Conservation (phyloP, 352 stramenopile genomes). For the Phytophthora sp. region DNA sequence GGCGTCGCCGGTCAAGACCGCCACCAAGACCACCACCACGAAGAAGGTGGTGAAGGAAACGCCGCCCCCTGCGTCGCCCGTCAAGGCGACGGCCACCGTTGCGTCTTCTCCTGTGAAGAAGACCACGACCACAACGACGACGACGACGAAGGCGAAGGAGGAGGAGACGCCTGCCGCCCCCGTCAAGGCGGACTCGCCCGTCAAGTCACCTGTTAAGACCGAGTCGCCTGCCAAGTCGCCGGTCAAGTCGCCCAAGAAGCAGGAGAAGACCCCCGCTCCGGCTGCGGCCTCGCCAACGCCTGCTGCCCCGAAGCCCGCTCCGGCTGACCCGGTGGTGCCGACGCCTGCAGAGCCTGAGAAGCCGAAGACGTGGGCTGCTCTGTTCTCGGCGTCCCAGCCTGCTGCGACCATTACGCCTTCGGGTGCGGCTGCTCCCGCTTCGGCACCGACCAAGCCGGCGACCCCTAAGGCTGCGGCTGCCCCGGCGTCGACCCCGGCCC, state of each 20-base stretch:
- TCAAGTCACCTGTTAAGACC: background rate
- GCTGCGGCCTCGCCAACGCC: conserved; percentile 18
- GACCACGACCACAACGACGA: conserved; percentile 38
- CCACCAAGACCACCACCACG: conserved; percentile 17
- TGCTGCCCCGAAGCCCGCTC: conserved; percentile 32
- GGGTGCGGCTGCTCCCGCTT: conserved; percentile 11
- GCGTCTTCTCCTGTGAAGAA: conserved; percentile 46
- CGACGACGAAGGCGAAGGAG: background rate
- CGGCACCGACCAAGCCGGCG: conserved; percentile 56
- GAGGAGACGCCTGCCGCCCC: conserved; percentile 26
- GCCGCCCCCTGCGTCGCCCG: conserved; percentile 17
- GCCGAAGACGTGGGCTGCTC: conserved; percentile 41
- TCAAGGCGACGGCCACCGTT: conserved; percentile 38
- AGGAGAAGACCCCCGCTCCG: conserved; percentile 32
- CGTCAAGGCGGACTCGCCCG: conserved; percentile 10
- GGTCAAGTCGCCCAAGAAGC: conserved; percentile 33
- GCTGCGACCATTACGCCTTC: conserved; percentile 27
- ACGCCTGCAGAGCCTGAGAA: conserved; percentile 31
- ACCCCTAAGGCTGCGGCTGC: conserved; percentile 46
- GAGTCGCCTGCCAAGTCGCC: conserved; percentile 6
- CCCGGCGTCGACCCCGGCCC: conserved; percentile 6
- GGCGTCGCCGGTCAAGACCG: conserved; percentile 23
- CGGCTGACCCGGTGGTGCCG: conserved; percentile 34
- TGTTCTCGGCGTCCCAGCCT: conserved; percentile 28
- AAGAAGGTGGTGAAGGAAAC: conserved; percentile 36